phyloP scores from a whole-genome alignment of 2,329 filamentous ascomycete genomes.

The Macrophomina pseudophaseolina region DNA sequence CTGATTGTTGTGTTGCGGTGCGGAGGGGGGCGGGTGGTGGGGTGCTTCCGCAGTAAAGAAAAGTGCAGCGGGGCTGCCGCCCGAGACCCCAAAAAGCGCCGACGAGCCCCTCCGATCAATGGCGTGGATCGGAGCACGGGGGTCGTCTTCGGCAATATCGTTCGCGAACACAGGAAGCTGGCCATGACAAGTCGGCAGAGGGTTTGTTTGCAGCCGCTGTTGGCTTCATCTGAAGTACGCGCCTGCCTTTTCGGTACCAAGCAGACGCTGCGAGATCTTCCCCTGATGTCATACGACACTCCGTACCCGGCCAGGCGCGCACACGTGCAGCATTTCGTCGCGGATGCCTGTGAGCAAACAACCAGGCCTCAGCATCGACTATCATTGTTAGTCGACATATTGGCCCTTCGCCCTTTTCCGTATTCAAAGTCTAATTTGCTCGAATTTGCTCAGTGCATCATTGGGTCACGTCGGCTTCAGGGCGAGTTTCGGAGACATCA shows the following conservation, averaged over 20 bases:
- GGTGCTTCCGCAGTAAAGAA: conserved; percentile 20
- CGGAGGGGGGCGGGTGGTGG: conserved; percentile 13
- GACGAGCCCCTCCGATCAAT: conserved; percentile 11
- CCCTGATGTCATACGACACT: conserved; percentile 19
- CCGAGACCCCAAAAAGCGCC: conserved; percentile 13
- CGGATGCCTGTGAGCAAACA: neutral
- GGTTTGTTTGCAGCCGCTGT: neutral
- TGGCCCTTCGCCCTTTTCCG: too few relatives aligned
- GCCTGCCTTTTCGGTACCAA: neutral
- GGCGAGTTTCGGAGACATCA: neutral
- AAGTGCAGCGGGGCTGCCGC: conserved; percentile 23
- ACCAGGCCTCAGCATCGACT: too few relatives aligned
- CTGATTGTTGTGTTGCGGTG: conserved; percentile 4
- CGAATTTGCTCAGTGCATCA: too few relatives aligned
- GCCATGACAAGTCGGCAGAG: neutral
- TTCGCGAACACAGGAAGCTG: neutral
- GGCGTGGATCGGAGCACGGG: conserved; percentile 14
- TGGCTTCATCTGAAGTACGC: too few relatives aligned
- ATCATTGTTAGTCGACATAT: too few relatives aligned
- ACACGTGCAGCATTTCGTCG: neutral
- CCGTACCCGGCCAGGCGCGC: neutral
- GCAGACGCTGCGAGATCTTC: neutral
- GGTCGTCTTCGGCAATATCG: neutral
- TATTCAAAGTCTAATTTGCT: too few relatives aligned
- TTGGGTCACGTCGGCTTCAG: too few relatives aligned